Conservation (phyloP, 1,139 yeast genomes). For the Nematodospora anomalae region DNA sequence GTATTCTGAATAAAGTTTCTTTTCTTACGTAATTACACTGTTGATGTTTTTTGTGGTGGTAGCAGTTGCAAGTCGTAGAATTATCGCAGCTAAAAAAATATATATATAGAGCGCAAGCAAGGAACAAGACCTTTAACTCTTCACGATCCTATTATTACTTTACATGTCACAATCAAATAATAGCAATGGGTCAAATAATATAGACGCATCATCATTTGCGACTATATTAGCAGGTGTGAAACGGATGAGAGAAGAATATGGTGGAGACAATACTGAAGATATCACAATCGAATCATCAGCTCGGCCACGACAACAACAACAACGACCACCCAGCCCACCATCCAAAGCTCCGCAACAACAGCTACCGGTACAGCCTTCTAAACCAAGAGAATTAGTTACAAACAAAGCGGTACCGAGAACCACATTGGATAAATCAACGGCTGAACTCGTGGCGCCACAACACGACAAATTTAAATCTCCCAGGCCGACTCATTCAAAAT, state of each 20-base stretch:
- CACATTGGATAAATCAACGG: constrained; percentile 13
- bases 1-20: too few species aligned
- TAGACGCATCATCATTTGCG: constrained; percentile 59
- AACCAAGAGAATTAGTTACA: background rate
- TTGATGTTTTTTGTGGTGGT: too few species aligned
- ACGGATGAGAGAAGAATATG: constrained; percentile 43
- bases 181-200: constrained; percentile 5
- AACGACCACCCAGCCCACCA: constrained; percentile 3
- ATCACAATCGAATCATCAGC: constrained; percentile 1
- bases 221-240: constrained; percentile 64
- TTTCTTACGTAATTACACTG: too few species aligned
- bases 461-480: constrained; percentile 6
- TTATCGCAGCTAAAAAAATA: too few species aligned
- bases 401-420: constrained; percentile 8
- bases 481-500: constrained; percentile 2
- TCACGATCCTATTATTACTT: too few species aligned
- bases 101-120: too few species aligned
- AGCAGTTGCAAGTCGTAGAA: too few species aligned
- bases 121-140: too few species aligned
- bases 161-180: too few species aligned
- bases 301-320: constrained; percentile 4
- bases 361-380: constrained; percentile 1
- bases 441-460: constrained; percentile 11
- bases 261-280: constrained; percentile 12
- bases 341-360: constrained; percentile 1